A percentile compares a stretch with the other conserved stretches of the same genome.
Conservation (phyloP, 2,329 filamentous ascomycete species). For the Penicillium psychrosexuale region DNA sequence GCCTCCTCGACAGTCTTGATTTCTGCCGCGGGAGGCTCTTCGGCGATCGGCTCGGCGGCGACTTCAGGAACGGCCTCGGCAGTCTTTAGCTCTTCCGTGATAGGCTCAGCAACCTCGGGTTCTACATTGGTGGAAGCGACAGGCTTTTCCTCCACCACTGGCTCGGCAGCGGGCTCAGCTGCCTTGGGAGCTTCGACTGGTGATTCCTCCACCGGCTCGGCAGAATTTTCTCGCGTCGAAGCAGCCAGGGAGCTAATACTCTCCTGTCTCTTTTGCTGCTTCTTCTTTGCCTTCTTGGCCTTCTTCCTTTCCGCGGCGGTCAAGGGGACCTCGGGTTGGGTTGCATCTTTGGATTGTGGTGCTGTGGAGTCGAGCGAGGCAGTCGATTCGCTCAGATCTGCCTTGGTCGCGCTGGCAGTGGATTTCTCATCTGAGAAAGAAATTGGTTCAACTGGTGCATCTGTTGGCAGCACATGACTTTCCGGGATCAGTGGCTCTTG, state of each 20-base stretch:
- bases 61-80: conserved; percentile 4
- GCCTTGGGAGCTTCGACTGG: conserved; percentile 8
- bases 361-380: neutral
- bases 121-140: neutral
- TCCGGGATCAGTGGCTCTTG: neutral
- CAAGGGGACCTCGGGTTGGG: conserved; percentile 10
- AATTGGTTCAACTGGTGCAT: conserved; percentile 15
- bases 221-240: neutral
- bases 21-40: neutral
- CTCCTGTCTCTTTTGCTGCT: conserved; percentile 21
- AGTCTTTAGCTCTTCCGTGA: neutral
- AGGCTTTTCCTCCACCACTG: conserved; percentile 6
- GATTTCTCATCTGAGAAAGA: conserved; percentile 10
- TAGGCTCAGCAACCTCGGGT: conserved; percentile 1
- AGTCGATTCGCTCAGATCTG: neutral
- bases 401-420: neutral
- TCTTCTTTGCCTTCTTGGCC: conserved; percentile 23
- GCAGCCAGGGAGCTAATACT: conserved; percentile 12
- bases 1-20: neutral
- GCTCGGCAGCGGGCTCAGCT: neutral
- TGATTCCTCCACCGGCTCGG: conserved; percentile 13
- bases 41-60: conserved; percentile 1
- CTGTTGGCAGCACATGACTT: conserved; percentile 21
- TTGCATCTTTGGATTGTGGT: neutral
- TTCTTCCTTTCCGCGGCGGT: conserved; percentile 21